phyloP scores from a whole-genome alignment of 345 rosid species.

The Lumnitzera littorea region DNA sequence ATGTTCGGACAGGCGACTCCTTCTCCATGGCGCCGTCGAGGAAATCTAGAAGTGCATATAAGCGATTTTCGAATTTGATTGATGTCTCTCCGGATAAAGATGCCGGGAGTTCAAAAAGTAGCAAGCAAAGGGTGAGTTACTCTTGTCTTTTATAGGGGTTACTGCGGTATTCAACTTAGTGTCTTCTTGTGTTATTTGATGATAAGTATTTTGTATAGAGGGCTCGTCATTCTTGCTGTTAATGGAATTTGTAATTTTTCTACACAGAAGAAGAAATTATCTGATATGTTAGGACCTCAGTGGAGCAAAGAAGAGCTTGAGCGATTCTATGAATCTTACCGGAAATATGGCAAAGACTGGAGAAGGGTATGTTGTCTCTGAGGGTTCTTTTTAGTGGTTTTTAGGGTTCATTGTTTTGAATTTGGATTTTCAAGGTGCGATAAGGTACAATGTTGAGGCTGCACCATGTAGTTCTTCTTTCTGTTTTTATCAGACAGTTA shows the following conservation, averaged over 20 bases:
- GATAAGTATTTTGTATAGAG: slow-evolving; percentile 1
- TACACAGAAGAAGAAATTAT: slow-evolving; percentile 57
- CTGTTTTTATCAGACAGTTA: neutral
- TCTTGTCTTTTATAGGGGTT: neutral
- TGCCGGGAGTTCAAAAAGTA: slow-evolving; percentile 43
- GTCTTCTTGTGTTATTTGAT: neutral
- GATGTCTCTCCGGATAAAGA: slow-evolving; percentile 67
- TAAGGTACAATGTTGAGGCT: neutral
- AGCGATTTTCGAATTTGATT: slow-evolving; percentile 42
- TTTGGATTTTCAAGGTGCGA: neutral
- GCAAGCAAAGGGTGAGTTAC: slow-evolving; percentile 52
- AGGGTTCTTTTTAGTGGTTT: neutral
- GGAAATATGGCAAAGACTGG: slow-evolving; percentile 87
- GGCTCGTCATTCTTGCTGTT: neutral
- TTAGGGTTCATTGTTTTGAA: neutral
- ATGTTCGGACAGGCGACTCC: neutral
- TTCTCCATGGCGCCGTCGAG: slow-evolving; percentile 63
- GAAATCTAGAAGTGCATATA: slow-evolving; percentile 72
- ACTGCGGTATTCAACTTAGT: neutral
- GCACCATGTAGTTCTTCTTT: neutral
- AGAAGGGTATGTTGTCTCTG: slow-evolving; percentile 43
- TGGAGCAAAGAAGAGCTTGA: slow-evolving; percentile 87
- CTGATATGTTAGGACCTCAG: slow-evolving; percentile 85
- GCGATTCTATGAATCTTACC: slow-evolving; percentile 79
- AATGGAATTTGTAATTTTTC: slow-evolving; percentile 11